Base-by-base conservation (phyloP, 139 green algal genomes). In the Mesostigma viride region DNA sequence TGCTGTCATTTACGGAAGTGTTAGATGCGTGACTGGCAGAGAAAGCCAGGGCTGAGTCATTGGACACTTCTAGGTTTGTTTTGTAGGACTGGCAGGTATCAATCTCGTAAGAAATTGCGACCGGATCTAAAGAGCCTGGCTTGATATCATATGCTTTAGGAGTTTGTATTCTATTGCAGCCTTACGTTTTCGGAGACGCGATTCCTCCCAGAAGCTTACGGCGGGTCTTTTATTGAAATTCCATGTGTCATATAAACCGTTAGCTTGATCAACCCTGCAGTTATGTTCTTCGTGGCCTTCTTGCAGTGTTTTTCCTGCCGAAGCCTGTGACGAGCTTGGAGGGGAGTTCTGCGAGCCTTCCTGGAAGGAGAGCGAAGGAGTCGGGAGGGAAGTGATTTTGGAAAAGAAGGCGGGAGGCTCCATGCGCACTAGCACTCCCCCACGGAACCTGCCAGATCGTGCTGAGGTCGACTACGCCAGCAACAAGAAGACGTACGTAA, bases 261-360 rank as follows among this genome's bases (percentile, higher is more conserved):
- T n/a, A n/a, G n/a, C n/a, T n/a, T n/a, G n/a, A n/a, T n/a, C n/a
- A n/a, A n/a, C n/a, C n/a, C n/a, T n/a, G n/a, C n/a, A n/a, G n/a
- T n/a, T n/a, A n/a, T n/a, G n/a, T n/a, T n/a, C n/a, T 53, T 70
- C 67, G 27, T 36, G 24, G 46, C 26, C 33, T 70, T 24, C 58
- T 5, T 76, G 64, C 65, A 76, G 70, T 14, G 70, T 76, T 3
- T 76, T 76, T 27, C 70, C 70, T 59, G 70, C 46, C 32, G 70
- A 76, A 51, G 70, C 70, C 27, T 76, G 70, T 30, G 70, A 76
- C 65, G 70, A 76, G 24, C 64, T 76, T 27, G 70, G 70, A 27
- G 70, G 70, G 31, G 70, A 76, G 40, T 76, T 76, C 46, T 76
- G 70, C 65, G 64, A 72, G 32, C 63, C 70, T 22, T 34, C 40